These are phyloP conservation scores for Amoebophrya sp. DNA, from an alignment of 169 alveolate species.

Conservation along the genomic window DNA sequence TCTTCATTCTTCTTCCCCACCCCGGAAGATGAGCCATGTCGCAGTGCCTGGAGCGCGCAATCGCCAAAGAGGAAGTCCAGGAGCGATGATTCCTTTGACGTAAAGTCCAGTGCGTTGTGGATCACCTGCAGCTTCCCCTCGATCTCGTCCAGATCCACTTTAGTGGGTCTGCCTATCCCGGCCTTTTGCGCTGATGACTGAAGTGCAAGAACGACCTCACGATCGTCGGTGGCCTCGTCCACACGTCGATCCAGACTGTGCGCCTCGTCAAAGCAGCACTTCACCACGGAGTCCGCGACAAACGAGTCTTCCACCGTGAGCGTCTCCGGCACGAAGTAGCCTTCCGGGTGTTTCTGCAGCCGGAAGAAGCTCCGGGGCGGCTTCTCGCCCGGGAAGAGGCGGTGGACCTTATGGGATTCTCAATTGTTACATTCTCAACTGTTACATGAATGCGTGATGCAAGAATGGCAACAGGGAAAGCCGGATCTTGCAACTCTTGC, in stretches of 20 bases:
- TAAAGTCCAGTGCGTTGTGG: neutral
- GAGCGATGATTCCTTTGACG: neutral
- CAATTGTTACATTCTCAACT: too few species aligned
- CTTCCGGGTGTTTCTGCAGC: neutral
- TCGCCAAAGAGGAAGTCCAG: too few species aligned
- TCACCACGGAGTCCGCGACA: neutral
- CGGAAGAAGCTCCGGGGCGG: neutral
- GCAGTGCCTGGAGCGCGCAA: too few species aligned
- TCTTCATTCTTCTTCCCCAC: too few species aligned
- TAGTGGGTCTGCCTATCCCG: neutral
- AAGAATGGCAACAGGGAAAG: too few species aligned
- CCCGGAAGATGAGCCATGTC: too few species aligned
- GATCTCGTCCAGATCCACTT: neutral
- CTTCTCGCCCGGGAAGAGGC: neutral
- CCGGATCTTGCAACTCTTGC: too few species aligned
- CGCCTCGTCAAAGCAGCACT: neutral
- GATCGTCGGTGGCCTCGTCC: neutral
- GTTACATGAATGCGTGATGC: too few species aligned
- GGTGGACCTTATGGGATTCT: neutral
- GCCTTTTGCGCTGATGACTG: neutral
- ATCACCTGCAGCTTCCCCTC: neutral
- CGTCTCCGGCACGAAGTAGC: neutral
- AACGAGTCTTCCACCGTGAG: neutral
- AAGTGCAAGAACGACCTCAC: neutral
- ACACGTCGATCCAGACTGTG: neutral